phyloP scores from a whole-genome alignment of 768 basidiomycete genomes.

The Heimioporus sp. region DNA sequence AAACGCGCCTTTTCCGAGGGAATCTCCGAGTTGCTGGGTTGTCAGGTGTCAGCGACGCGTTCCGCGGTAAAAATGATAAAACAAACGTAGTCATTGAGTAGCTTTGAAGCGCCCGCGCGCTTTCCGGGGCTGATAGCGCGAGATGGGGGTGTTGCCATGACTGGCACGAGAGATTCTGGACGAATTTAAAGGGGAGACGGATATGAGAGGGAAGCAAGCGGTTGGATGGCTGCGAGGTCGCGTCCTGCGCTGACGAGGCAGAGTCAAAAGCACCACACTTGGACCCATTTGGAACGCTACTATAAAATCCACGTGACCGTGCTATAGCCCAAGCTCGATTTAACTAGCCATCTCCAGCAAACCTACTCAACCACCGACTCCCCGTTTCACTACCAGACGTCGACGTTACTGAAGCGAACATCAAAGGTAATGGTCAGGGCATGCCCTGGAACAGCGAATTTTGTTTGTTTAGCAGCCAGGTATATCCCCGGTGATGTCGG shows the following conservation, averaged over 20 bases:
- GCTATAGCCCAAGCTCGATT: neutral
- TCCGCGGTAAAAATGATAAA: neutral
- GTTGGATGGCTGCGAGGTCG: constrained; percentile 23
- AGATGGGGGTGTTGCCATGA: constrained; percentile 25
- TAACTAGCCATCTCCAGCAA: neutral
- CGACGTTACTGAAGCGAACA: too few species aligned
- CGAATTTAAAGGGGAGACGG: neutral
- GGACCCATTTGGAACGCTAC: constrained; percentile 31
- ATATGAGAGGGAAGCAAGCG: constrained; percentile 4
- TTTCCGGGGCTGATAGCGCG: constrained; percentile 21
- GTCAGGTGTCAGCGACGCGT: constrained; percentile 8
- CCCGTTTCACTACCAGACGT: neutral
- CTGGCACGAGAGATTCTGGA: neutral
- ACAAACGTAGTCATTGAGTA: constrained; percentile 65
- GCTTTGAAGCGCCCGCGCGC: constrained; percentile 42
- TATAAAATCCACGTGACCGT: constrained; percentile 21
- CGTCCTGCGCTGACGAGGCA: constrained; percentile 36
- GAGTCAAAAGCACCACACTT: constrained; percentile 20
- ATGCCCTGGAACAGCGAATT: too few species aligned
- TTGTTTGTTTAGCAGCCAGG: too few species aligned
- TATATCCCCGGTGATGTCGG: too few species aligned
- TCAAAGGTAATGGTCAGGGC: too few species aligned
- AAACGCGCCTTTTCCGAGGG: constrained; percentile 94
- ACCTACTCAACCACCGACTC: neutral
- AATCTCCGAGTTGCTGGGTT: constrained; percentile 89